Evolutionary conservation across 306 rosid genomes (phyloP).

Genomic region (Leucaena leucocephala): DNA sequence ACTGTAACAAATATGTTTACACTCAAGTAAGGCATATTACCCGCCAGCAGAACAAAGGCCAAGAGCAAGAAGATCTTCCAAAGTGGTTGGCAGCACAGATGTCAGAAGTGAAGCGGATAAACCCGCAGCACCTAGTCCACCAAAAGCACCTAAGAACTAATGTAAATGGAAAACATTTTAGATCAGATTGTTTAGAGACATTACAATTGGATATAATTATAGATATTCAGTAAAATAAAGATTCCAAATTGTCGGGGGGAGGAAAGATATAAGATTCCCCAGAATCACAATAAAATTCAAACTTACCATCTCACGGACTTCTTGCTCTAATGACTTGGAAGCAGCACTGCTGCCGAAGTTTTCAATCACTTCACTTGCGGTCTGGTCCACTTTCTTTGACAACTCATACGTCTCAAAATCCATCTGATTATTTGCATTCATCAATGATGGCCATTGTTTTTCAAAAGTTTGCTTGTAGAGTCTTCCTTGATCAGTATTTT

Average conservation of each 20-base stretch:
- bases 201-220: neutral
- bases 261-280: constrained; percentile 5
- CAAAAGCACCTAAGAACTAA: constrained; percentile 79
- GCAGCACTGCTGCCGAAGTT: constrained; percentile 73
- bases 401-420: constrained; percentile 57
- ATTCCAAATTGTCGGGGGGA: neutral
- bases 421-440: constrained; percentile 49
- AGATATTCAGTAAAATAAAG: neutral
- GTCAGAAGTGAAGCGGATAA: constrained; percentile 93
- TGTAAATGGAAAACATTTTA: constrained; percentile 26
- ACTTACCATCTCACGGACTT: constrained; percentile 81
- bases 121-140: constrained; percentile 95
- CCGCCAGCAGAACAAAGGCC: constrained; percentile 98
- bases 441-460: constrained; percentile 63
- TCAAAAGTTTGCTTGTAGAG: constrained; percentile 68
- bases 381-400: constrained; percentile 58
- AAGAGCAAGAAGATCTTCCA: constrained; percentile 98
- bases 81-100: constrained; percentile 77
- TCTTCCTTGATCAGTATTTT: constrained; percentile 66
- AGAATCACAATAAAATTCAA: constrained; percentile 24
- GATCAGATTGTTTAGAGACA: constrained; percentile 26
- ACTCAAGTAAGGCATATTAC: constrained; percentile 50
- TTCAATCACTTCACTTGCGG: constrained; percentile 63
- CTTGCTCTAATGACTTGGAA: constrained; percentile 75
- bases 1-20: neutral